Evolutionary conservation across 2,329 filamentous ascomycete genomes (phyloP), one percentile per base, ranked within the genome.

Genomic region (Biscogniauxia mediterranea): DNA sequence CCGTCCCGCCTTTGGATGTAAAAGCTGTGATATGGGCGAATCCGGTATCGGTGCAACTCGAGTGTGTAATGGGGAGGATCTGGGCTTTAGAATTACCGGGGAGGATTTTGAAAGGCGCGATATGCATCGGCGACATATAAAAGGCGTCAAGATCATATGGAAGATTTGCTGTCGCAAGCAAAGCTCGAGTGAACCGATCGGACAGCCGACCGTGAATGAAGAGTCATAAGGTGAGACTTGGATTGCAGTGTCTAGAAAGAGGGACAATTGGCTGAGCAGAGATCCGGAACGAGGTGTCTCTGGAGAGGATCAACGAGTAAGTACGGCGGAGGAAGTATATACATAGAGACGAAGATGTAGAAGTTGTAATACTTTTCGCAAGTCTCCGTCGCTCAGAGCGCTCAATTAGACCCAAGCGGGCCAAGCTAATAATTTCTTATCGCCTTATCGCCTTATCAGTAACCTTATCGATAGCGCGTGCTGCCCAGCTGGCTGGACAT

Each of bases 101-200:
- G 58, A 55, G 38, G 57, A 56, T 26, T 62, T 61, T 32, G 65
- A 52, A 57, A 74, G 62, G 49, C 66, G 70, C 23, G 65, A 63
- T 61, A 71, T 59, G 57, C 70, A 74, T 66, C 64, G 68, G 61
- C 66, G 69, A 62, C 73, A 74, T 67, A 70, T 63, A 51, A 70
- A 72, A 50, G 71, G 62, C 55, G 59, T 66, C 60, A 67, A 60
- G 72, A 74, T 75, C 23, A 55, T 65, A 61, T 56, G 26, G 53
- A 17, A 54, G 20, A 38, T 46, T 20, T 57, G 50, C 58, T 54
- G 50, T 23, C 52, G 50, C 50, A 21, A 66, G 49, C 54, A 38
- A 23, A 49, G 55, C 55, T 7, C 25, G 25, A 53, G 17, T 26
- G 49, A 32, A 32, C 3, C 28, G 28, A 13, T 32, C 28, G 28